A percentile compares a stretch with the other conserved stretches of the same genome.
These are phyloP conservation scores for Pouteria glomerata DNA, from an alignment of 148 eudicot species.

Conservation along the genomic window DNA sequence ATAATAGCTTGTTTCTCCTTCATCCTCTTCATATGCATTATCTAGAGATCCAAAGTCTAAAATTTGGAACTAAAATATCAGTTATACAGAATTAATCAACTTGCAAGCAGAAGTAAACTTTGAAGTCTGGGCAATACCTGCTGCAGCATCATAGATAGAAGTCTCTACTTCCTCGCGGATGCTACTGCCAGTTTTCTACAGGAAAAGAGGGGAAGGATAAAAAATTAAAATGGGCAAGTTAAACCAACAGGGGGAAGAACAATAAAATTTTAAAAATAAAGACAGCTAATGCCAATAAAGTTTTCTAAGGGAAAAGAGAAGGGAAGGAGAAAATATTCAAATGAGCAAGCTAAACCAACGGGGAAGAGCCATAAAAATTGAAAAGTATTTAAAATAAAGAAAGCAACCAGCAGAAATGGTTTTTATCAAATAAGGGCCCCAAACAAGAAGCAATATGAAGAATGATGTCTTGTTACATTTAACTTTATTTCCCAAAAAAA, in stretches of 20 bases:
- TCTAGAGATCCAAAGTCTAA: conserved; percentile 52
- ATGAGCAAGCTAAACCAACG: conserved; percentile 1
- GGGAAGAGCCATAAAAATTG: not conserved
- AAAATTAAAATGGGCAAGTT: not conserved
- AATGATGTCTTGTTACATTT: not conserved
- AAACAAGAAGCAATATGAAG: not conserved
- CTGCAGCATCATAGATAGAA: conserved; percentile 49
- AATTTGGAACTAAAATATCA: conserved; percentile 6
- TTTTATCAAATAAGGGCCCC: not conserved
- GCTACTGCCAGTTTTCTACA: conserved; percentile 49
- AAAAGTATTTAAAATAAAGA: not conserved
- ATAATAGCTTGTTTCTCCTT: conserved; percentile 61
- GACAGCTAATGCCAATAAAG: conserved; percentile 30
- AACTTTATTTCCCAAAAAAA: too few species aligned
- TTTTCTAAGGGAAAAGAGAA: conserved; percentile 37
- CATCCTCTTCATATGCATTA: conserved; percentile 66
- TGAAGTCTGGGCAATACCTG: conserved; percentile 46
- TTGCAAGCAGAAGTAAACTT: not conserved
- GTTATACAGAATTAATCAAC: conserved; percentile 1
- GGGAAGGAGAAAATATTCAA: not conserved
- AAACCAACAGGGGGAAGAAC: not conserved
- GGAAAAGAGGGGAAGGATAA: not conserved
- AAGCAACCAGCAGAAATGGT: not conserved
- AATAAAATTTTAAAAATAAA: not conserved
- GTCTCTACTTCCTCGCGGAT: conserved; percentile 61